Conservation (phyloP, 2,329 filamentous ascomycete species). For the Aspergillus sp. region DNA sequence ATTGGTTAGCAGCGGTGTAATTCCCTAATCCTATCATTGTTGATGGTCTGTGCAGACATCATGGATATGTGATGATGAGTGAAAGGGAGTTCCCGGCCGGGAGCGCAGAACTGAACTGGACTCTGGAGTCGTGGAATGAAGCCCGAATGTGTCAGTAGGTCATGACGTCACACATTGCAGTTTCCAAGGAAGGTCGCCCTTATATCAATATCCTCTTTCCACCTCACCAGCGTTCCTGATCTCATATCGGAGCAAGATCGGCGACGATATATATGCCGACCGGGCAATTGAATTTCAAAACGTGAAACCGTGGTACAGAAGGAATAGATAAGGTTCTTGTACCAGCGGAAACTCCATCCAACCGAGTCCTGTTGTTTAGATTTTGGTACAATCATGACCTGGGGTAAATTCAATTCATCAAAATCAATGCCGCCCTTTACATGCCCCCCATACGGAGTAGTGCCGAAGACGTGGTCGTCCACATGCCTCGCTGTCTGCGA, state of each 20-base stretch:
- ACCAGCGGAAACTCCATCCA: background rate
- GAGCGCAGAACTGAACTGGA: background rate
- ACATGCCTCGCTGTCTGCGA: background rate
- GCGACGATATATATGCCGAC: background rate
- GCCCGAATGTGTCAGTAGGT: background rate
- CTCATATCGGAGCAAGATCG: background rate
- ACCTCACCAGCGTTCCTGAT: background rate
- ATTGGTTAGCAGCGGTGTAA: conserved; percentile 3
- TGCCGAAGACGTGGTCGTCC: background rate
- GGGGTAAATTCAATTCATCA: background rate
- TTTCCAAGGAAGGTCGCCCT: background rate
- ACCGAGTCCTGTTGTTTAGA: background rate
- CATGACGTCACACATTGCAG: background rate
- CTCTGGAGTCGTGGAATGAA: background rate
- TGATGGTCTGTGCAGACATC: background rate
- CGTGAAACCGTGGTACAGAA: background rate
- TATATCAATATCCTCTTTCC: background rate
- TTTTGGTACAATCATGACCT: background rate
- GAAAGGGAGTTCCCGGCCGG: background rate
- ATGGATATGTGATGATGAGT: background rate
- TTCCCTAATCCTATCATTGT: background rate
- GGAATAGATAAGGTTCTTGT: background rate
- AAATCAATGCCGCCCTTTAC: background rate
- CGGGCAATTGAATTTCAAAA: background rate
- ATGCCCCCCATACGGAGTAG: background rate